Conservation (phyloP, 148 eudicot species). For the Oxyria digyna region DNA sequence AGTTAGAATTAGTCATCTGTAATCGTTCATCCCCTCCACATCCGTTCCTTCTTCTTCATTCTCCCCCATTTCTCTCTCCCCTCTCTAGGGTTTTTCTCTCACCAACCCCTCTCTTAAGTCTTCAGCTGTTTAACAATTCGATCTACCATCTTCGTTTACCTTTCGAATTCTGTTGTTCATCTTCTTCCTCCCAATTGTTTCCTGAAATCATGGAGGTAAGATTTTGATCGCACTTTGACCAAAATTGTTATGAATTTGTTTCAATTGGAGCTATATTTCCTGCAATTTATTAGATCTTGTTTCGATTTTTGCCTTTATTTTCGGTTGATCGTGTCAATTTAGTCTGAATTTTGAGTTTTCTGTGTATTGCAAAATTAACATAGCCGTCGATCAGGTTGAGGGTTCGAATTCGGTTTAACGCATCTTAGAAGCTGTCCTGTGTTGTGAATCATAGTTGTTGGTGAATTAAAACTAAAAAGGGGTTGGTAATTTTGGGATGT, state of each 20-base stretch:
- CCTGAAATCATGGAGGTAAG: constrained; percentile 21
- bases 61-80: not conserved
- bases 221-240: constrained; percentile 6
- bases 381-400: not conserved
- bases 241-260: not conserved
- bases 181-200: not conserved
- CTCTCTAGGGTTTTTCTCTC: constrained; percentile 24
- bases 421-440: not conserved
- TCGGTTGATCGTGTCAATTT: not conserved
- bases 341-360: not conserved
- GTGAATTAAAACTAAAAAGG: not conserved
- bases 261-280: not conserved
- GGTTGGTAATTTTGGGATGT: not conserved
- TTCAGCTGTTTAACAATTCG: not conserved
- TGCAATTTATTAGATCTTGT: not conserved
- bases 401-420: not conserved
- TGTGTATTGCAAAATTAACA: not conserved
- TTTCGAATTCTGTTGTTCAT: not conserved
- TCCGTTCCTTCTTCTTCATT: constrained; percentile 8
- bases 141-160: constrained; percentile 6
- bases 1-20: constrained; percentile 16
- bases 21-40: constrained; percentile 18
- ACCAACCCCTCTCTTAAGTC: not conserved
- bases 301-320: not conserved
- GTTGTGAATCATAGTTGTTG: not conserved